Conservation (phyloP, 352 stramenopile genomes). For the Thraustotheca clavata region DNA sequence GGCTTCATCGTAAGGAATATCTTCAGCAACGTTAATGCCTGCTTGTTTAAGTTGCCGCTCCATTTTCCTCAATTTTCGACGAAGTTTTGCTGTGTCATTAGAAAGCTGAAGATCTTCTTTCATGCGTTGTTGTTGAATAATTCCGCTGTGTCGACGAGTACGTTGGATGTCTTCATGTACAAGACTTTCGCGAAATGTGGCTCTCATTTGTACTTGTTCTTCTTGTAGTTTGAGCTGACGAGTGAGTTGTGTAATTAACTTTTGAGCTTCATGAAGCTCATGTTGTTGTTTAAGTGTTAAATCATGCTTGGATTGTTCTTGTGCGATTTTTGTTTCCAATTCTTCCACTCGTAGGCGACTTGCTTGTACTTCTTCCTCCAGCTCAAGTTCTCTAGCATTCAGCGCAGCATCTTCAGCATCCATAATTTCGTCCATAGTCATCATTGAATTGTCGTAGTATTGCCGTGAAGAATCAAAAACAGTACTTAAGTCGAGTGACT, state of each 20-base stretch:
- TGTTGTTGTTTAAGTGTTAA: slow-evolving; percentile 50
- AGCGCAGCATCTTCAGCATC: slow-evolving; percentile 56
- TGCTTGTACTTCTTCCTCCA: slow-evolving; percentile 41
- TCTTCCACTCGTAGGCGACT: slow-evolving; percentile 49
- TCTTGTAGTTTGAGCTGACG: slow-evolving; percentile 33
- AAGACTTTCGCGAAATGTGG: slow-evolving; percentile 14
- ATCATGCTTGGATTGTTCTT: slow-evolving; percentile 45
- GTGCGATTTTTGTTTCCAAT: slow-evolving; percentile 45
- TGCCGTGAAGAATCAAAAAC: no score
- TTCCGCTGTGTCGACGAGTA: neutral
- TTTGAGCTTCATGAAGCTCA: slow-evolving; percentile 45
- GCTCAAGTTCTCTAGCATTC: slow-evolving; percentile 50
- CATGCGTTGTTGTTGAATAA: neutral
- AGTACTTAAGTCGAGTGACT: neutral
- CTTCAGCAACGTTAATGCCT: slow-evolving; percentile 74
- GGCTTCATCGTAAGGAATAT: slow-evolving; percentile 83
- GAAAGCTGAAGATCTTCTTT: slow-evolving; percentile 5
- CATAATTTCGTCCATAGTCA: slow-evolving; percentile 28
- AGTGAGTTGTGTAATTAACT: slow-evolving; percentile 46
- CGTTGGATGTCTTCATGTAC: neutral
- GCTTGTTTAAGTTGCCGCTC: slow-evolving; percentile 66
- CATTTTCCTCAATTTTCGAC: slow-evolving; percentile 49
- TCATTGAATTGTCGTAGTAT: neutral
- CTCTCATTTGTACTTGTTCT: slow-evolving; percentile 1
- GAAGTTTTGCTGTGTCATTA: slow-evolving; percentile 32